Evolutionary conservation across 768 basidiomycete genomes (phyloP).

Genomic region (Amylocystis lapponica): DNA sequence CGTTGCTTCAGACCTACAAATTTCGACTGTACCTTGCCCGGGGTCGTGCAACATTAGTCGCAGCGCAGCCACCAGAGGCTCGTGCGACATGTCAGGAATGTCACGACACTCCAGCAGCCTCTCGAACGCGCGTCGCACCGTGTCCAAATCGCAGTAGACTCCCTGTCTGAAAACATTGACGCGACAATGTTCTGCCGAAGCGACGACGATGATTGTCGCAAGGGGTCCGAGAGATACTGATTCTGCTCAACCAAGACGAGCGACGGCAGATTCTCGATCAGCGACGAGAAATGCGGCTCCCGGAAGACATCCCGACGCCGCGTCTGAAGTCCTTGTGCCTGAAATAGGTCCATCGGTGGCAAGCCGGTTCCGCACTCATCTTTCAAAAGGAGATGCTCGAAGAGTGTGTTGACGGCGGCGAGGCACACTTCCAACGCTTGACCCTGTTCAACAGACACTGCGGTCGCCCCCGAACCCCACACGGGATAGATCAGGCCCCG

Average conservation of each 20-base stretch:
- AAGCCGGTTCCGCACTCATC: conserved; percentile 37
- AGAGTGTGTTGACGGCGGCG: conserved; percentile 57
- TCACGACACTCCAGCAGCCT: conserved; percentile 37
- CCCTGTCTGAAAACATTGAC: conserved; percentile 68
- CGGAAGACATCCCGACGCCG: conserved; percentile 63
- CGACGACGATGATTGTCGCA: conserved; percentile 42
- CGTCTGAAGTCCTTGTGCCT: conserved; percentile 65
- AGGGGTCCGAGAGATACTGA: conserved; percentile 38
- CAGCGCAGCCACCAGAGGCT: conserved; percentile 61
- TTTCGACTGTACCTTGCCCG: conserved; percentile 38
- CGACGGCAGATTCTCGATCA: conserved; percentile 60
- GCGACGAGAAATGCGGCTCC: conserved; percentile 56
- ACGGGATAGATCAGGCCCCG: conserved; percentile 73
- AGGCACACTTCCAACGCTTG: conserved; percentile 47
- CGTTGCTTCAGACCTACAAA: neutral
- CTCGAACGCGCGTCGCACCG: conserved; percentile 66
- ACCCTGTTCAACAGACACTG: conserved; percentile 31
- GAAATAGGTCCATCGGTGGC: conserved; percentile 48
- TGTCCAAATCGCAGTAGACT: conserved; percentile 69
- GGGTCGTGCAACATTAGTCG: conserved; percentile 61
- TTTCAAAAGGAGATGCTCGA: conserved; percentile 51
- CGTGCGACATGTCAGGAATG: conserved; percentile 35
- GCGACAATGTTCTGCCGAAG: conserved; percentile 59
- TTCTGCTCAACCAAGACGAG: conserved; percentile 71
- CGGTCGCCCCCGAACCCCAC: conserved; percentile 55